Evolutionary conservation across 2,329 filamentous ascomycete genomes (phyloP), one percentile per base, ranked within the genome.

Genomic region (Zasmidium citrigriseum): DNA sequence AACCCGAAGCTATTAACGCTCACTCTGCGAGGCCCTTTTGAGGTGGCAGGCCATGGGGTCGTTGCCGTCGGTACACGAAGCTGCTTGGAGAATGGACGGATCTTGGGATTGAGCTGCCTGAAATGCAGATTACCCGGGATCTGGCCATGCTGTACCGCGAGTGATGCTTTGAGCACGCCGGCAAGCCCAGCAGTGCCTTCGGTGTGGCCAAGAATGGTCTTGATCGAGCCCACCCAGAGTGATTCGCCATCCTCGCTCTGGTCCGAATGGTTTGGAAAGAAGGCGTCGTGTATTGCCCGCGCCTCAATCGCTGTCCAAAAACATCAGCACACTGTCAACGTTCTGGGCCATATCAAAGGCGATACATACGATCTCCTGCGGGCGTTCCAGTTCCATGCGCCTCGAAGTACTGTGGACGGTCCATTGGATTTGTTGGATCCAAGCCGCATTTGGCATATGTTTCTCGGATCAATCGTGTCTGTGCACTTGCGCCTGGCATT

Each of bases 391-490:
- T 72, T 2, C 64, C 68, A 46, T 71, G 69, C 1, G 59, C 59
- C 44, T 71, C 68, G 22, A 68, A 38, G 22, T 44, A 55, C n/a
- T 47, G 44, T 7, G 52, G 52, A 10, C 38, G 41, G 18, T 54
- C 24, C 71, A 21, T 81, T 76, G 2, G 71, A 60, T 56, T 81
- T 77, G 0, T 74, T 74, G 38, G 34, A 63, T 80, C 75, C 0
- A 57, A 65, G 2, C 86, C 56, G 0, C 84, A 84, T 1, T 74
- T 67, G 1, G 65, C 68, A 1, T 86, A 65, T 0, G 69, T 72
- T 65, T 86, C 86, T 0, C 86, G 63, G 0, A 86, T 69, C 0
- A 78, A 57, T 0, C 59, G 60, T 2, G 57, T 64, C 61, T 81
- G 78, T 0, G 76, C 69, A 0, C 55, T 50, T 1, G 69, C 47